Percentiles rank a stretch among this genome's conserved stretches.
Evolutionary conservation across 208 protist genomes (phyloP).

Genomic region (Porcisia hertigi): DNA sequence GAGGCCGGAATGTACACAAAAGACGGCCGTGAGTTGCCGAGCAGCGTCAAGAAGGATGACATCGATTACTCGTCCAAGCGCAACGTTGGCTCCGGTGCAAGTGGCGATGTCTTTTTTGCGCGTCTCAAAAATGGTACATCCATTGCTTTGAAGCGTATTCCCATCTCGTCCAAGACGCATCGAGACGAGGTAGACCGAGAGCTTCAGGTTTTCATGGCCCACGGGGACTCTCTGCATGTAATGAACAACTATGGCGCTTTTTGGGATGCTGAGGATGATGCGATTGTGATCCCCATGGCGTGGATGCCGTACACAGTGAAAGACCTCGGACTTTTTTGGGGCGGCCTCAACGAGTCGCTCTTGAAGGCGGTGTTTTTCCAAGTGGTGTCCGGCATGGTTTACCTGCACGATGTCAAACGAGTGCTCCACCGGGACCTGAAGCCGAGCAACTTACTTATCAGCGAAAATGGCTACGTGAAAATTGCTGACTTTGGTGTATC

Average conservation of each 20-base stretch:
- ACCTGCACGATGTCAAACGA: conserved; percentile 84
- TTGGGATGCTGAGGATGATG: conserved; percentile 81
- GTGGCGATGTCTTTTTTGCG: conserved; percentile 77
- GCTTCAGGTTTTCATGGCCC: conserved; percentile 81
- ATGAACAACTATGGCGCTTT: conserved; percentile 90
- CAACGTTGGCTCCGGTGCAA: conserved; percentile 73
- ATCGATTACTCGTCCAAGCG: conserved; percentile 70
- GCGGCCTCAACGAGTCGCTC: conserved; percentile 79
- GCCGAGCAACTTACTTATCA: conserved; percentile 97
- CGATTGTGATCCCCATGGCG: conserved; percentile 90
- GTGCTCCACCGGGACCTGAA: conserved; percentile 97
- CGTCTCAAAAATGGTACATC: conserved; percentile 71
- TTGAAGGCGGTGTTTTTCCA: conserved; percentile 86
- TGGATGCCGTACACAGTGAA: conserved; percentile 91
- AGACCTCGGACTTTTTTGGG: conserved; percentile 79
- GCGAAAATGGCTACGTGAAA: conserved; percentile 86
- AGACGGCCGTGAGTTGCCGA: conserved; percentile 71
- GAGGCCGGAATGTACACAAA: conserved; percentile 86
- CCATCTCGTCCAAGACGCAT: conserved; percentile 86
- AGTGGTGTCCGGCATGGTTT: conserved; percentile 82
- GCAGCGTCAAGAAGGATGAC: conserved; percentile 78
- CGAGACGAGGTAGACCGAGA: conserved; percentile 87
- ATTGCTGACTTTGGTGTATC: conserved; percentile 95
- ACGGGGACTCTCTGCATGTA: conserved; percentile 75
- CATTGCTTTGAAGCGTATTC: conserved; percentile 86